Conservation (phyloP, 257 asterid species). For the Lavandula angustifolia region DNA sequence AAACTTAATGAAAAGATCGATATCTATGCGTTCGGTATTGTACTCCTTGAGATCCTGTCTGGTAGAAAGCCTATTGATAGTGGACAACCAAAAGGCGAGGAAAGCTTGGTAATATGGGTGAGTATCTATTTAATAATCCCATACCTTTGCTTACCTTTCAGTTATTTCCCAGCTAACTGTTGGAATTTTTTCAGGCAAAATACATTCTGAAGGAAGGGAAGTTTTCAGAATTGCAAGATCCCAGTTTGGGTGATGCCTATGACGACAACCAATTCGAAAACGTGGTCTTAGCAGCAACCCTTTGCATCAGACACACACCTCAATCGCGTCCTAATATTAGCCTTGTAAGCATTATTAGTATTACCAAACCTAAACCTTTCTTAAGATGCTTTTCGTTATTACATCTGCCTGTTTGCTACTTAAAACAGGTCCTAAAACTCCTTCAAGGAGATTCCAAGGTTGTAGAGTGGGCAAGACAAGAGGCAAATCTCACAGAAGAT, state of each 20-base stretch:
- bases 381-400: neutral
- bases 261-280: slow-evolving; percentile 61
- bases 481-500: slow-evolving; percentile 42
- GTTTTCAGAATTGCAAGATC: slow-evolving; percentile 57
- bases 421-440: slow-evolving; percentile 60
- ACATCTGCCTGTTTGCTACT: slow-evolving; percentile 23
- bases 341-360: slow-evolving; percentile 44
- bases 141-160: neutral
- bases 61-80: slow-evolving; percentile 80
- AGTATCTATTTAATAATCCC: slow-evolving; percentile 23
- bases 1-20: slow-evolving; percentile 70
- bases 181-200: slow-evolving; percentile 54
- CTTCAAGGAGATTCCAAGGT: slow-evolving; percentile 66
- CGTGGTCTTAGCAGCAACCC: slow-evolving; percentile 63
- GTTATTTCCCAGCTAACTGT: slow-evolving; percentile 23
- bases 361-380: neutral
- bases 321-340: slow-evolving; percentile 60
- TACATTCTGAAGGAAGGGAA: slow-evolving; percentile 57
- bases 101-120: slow-evolving; percentile 85
- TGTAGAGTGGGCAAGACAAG: slow-evolving; percentile 56
- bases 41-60: slow-evolving; percentile 84
- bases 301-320: slow-evolving; percentile 66
- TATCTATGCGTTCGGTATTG: slow-evolving; percentile 82
- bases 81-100: slow-evolving; percentile 58
- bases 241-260: slow-evolving; percentile 45